These are phyloP conservation scores for Coix lacrymajobi DNA, from an alignment of 176 grass and related monocot species.

Conservation along the genomic window DNA sequence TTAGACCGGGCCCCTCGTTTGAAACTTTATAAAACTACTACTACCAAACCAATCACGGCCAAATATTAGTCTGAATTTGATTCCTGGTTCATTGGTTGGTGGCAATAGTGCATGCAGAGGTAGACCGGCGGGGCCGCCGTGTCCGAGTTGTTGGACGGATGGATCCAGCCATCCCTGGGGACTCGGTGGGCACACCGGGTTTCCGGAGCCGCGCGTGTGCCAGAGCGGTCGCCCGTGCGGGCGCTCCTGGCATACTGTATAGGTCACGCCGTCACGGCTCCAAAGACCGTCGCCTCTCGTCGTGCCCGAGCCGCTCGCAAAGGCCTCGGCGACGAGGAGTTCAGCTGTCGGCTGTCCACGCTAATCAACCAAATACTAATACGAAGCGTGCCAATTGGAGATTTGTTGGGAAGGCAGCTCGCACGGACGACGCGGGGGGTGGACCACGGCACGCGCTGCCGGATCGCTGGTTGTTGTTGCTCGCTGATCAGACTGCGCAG, in stretches of 20 bases:
- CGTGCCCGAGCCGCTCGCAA: not conserved
- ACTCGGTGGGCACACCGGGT: not conserved
- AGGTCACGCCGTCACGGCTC: not conserved
- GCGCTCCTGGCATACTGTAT: not conserved
- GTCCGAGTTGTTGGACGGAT: not conserved
- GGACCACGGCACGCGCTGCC: constrained; percentile 1
- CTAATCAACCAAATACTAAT: not conserved
- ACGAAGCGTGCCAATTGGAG: not conserved
- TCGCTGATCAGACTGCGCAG: not conserved
- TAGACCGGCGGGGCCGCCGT: not conserved
- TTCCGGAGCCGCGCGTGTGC: not conserved
- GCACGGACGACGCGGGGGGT: not conserved
- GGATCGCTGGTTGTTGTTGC: not conserved
- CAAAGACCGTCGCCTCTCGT: not conserved
- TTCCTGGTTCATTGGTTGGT: not conserved
- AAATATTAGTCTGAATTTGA: not conserved
- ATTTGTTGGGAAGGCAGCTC: not conserved
- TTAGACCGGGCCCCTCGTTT: not conserved
- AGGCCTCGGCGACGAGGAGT: not conserved
- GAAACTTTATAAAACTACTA: not conserved
- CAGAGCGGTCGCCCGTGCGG: not conserved
- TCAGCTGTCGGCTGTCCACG: not conserved
- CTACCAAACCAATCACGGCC: not conserved
- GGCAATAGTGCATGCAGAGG: not conserved
- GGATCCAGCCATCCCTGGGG: not conserved